Percentiles rank a stretch among this genome's conserved stretches.
These are phyloP conservation scores for Paecilomyces dactylethromorphus DNA, from an alignment of 2,329 filamentous ascomycete species.

Conservation along the genomic window DNA sequence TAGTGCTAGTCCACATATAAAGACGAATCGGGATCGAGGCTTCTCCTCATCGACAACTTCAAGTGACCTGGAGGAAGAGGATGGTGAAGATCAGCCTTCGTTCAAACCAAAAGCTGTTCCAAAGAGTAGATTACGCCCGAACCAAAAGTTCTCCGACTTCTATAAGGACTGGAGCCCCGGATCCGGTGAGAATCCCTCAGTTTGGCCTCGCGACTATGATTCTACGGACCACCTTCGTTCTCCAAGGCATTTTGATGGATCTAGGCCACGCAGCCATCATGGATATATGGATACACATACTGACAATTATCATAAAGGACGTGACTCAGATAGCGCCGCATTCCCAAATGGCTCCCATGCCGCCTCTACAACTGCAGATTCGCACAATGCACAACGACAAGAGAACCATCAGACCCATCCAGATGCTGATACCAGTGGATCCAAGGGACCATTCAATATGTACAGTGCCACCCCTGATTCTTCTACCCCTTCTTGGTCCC, in stretches of 20 bases:
- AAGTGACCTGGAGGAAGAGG: constrained; percentile 30
- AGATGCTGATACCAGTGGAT: not conserved
- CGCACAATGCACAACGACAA: constrained; percentile 1
- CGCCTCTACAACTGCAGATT: not conserved
- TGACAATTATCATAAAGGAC: constrained; percentile 24
- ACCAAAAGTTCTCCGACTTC: constrained; percentile 22
- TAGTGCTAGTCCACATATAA: constrained; percentile 38
- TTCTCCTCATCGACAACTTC: constrained; percentile 32
- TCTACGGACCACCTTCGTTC: constrained; percentile 5
- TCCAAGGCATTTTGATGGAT: constrained; percentile 10
- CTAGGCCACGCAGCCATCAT: constrained; percentile 9
- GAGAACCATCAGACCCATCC: not conserved
- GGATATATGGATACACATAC: constrained; percentile 15
- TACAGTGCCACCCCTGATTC: constrained; percentile 10
- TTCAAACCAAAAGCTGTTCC: constrained; percentile 36
- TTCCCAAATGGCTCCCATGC: not conserved
- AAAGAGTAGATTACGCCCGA: constrained; percentile 28
- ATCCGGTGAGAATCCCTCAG: constrained; percentile 25
- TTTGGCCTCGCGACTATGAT: constrained; percentile 5
- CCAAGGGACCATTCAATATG: constrained; percentile 5
- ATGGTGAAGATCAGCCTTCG: constrained; percentile 20
- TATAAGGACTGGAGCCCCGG: constrained; percentile 16
- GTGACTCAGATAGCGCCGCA: constrained; percentile 18
- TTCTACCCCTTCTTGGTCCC: constrained; percentile 8
- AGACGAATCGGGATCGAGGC: constrained; percentile 21